These are phyloP conservation scores for Camellia sinensis DNA, from an alignment of 148 eudicot genomes.

Conservation along the genomic window DNA sequence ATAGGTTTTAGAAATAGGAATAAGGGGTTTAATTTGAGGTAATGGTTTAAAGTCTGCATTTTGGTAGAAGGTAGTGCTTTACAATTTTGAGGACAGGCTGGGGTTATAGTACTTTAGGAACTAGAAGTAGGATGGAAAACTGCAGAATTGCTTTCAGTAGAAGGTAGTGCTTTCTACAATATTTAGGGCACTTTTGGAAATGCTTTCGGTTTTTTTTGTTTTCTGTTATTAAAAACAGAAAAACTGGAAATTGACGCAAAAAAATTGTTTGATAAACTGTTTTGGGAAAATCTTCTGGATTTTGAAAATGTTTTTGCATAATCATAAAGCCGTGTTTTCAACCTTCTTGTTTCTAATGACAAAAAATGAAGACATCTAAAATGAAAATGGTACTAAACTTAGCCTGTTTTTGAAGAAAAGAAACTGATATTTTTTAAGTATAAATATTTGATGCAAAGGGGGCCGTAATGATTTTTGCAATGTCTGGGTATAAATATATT, in stretches of 20 bases:
- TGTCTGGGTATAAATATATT: neutral
- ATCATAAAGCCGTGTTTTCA: too few relatives aligned
- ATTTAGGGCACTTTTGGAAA: too few relatives aligned
- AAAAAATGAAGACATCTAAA: too few relatives aligned
- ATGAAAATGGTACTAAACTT: too few relatives aligned
- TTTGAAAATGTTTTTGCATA: too few relatives aligned
- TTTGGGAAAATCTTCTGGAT: too few relatives aligned
- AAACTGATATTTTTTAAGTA: neutral
- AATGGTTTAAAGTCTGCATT: neutral
- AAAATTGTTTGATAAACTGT: too few relatives aligned
- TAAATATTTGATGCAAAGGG: neutral
- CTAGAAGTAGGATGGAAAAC: neutral
- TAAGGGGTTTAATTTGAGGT: neutral
- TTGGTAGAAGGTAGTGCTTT: neutral
- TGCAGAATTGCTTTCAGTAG: neutral
- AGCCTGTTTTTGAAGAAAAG: neutral
- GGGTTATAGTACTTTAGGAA: neutral
- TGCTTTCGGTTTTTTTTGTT: too few relatives aligned
- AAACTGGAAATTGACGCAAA: too few relatives aligned
- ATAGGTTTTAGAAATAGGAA: neutral
- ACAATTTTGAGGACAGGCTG: neutral
- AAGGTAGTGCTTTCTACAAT: too few relatives aligned
- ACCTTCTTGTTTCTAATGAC: too few relatives aligned
- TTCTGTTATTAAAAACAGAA: too few relatives aligned
- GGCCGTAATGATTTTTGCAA: neutral